Evolutionary conservation across 2,329 filamentous ascomycete species (phyloP), one percentile per base, ranked within the genome.

Genomic region (Aureobasidium sp.): DNA sequence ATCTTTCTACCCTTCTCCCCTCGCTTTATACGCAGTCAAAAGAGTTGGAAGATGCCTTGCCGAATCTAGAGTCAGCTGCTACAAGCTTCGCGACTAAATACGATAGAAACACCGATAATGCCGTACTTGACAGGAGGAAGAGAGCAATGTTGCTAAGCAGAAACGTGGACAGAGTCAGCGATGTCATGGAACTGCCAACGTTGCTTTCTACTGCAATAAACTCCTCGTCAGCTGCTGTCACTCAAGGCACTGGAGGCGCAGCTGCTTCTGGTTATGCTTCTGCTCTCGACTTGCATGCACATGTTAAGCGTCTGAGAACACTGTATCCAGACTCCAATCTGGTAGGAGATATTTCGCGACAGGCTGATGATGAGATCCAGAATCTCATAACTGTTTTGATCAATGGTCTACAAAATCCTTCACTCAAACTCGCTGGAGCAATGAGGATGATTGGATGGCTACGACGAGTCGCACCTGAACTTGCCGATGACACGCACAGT

Each of bases 381-480:
- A 86, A 89, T 62, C 91, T 97, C 84, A 90, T 91, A 0, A 85
- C 87, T 9, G 91, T 94, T 68, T 83, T 99, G 5, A 87, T 99
- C 62, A 78, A 82, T 10, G 87, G 87, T 10, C 81, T 99, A 29
- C 88, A 91, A 66, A 82, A 84, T 0, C 90, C 90, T 2, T 85
- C 85, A 23, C 82, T 99, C 56, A 96, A 97, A 74, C 82, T 99
- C 4, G 92, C 94, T 27, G 88, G 88, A 13, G 92, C 91, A 0
- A 89, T 99, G 77, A 85, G 95, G 58, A 96, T 91, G 1, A 87
- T 97, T 53, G 90, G 91, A 63, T 97, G 91, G 89, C 80, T 99
- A 48, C 87, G 93, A 47, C 84, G 94, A 36, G 87, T 97, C 5
- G 84, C 93, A 0, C 91, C 92, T 0, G 92, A 96, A 64, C 77